Evolutionary conservation across 495 filamentous ascomycete species (phyloP), one percentile per base, ranked within the genome.

Genomic region (Trichodelitschia bisporula): DNA sequence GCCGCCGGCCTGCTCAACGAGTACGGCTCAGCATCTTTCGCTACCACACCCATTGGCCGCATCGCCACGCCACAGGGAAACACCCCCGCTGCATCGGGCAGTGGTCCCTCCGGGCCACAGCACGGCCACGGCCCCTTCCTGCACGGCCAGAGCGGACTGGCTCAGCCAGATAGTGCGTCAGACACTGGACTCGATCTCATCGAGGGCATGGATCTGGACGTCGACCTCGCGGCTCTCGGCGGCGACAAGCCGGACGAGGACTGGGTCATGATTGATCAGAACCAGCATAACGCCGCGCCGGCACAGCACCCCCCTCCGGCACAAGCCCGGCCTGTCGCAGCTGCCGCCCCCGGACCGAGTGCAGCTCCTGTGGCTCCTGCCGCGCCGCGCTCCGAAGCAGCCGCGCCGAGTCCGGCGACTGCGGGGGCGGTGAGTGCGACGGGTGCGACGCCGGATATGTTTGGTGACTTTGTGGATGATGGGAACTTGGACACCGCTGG

Each of bases 401-500:
- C 32, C 2, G 18, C 24, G 23, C 17, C 35, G 8, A 36, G 39
- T 8, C 33, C 37, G 4, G 40, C 37, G 0, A 35, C 36, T 10
- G 41, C 37, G 14, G 31, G 39, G 30, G 40, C 44, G 15, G n/a
- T n/a, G n/a, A n/a, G n/a, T n/a, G n/a, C n/a, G n/a, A n/a, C n/a
- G n/a, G n/a, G n/a, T n/a, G 36, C 35, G 16, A 49, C 53, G 2
- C 37, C 44, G 10, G 48, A 42, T 11, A 32, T 46, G 29, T 46
- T 46, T 28, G 28, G 33, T 5, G 58, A 56, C 35, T 68, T 67
- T 13, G 48, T 39, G 2, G 50, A 55, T 36, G 65, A 68, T 31
- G 59, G 56, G 39, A 63, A 62, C 38, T 59, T 72, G 35, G 62
- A 70, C 39, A 61, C 58, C 19, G 64, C 66, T 0, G 66, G 68